Evolutionary conservation across 768 basidiomycete species (phyloP), one percentile per base, ranked within the genome.

Genomic region (Serendipita sp.): DNA sequence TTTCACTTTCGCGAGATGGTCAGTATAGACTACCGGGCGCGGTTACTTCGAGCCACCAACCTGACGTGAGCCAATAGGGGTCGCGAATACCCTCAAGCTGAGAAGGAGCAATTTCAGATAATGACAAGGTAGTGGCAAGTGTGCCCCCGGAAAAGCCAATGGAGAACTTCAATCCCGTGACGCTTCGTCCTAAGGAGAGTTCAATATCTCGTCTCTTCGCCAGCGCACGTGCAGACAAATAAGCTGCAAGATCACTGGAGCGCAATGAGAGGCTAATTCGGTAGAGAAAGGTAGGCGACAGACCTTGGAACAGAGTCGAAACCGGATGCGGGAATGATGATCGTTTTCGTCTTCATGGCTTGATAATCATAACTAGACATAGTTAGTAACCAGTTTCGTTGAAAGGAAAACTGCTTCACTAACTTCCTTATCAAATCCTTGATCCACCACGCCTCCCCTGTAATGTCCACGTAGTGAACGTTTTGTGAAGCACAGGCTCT

Each of bases 391-490:
- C 20, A 61, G 16, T 60, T 20, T 62, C 3, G 31, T 56, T 62
- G 14, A 41, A 43, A 22, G 60, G n/a, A 22, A 60, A 51, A 26
- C 33, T n/a, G n/a, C n/a, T n/a, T n/a, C n/a, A 74, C 82, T 68
- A 66, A 82, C 85, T 78, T 70, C 30, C 73, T 34, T 51, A 89
- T 81, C 58, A 90, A 84, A 14, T 81, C 73, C 64, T 73, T 74
- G 50, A 86, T 78, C 82, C 85, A 92, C 2, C 75, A 73, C 0
- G 78, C 72, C 70, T 94, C 91, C 5, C 87, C 72, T 1, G 86
- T 82, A 34, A 93, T 75, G 72, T 97, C 94, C 28, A 91, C 82
- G 70, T 95, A 95, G 72, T 94, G 90, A 4, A 81, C 79, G 3
- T 87, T 84, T 63, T 85, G 74, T 38, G 74, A 74, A 3, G 84